Base-by-base conservation (phyloP, 163 green algal species). In the Botryococcus braunii region DNA sequence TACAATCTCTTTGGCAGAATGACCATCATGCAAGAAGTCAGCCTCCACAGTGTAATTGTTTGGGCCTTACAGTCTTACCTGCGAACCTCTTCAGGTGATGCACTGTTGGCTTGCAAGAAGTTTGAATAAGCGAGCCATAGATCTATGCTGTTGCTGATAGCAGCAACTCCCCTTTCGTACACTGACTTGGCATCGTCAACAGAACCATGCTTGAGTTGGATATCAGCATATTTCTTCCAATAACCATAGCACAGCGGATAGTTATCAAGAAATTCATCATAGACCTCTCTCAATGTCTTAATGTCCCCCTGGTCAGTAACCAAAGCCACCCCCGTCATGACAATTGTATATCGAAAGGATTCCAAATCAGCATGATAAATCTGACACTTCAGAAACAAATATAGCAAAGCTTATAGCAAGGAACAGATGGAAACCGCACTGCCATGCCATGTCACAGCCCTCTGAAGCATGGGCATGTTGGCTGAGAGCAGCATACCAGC, bases 221-320 rank as follows among this genome's bases (percentile, higher is more conserved):
- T 78, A 60, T 93, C 89, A 8, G 89, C 89, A 73, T 92, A 94
- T 62, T 91, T 91, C 68, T 92, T 92, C 88, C 88, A 95, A 72
- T 95, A 95, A 17, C 85, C 88, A 67, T 89, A 95, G 75, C 88
- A 95, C 1, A 95, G 78, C 0, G 88, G 88, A 49, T 82, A 94
- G 38, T 87, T 77, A 8, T 52, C 75, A 17, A 95, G 69, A 56
- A 95, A 93, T 3, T 56, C 64, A 48, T 95, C 86, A 65, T 84
- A 92, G 8, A 80, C 77, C 1, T 67, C 48, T 0, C 75, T 52
- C 6, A 87, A 43, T 23, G 73, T 72, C 6, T 83, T 73, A 0
- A 87, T 65, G 43, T 88, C 77, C 9, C 83, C 77, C 81, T 89
- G 76, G 36, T 63, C 5, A 32, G 23, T 13, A 29, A 8, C 17